Evolutionary conservation across 2,329 filamentous ascomycete genomes (phyloP).

Genomic region (Podosphaera aphanis): DNA sequence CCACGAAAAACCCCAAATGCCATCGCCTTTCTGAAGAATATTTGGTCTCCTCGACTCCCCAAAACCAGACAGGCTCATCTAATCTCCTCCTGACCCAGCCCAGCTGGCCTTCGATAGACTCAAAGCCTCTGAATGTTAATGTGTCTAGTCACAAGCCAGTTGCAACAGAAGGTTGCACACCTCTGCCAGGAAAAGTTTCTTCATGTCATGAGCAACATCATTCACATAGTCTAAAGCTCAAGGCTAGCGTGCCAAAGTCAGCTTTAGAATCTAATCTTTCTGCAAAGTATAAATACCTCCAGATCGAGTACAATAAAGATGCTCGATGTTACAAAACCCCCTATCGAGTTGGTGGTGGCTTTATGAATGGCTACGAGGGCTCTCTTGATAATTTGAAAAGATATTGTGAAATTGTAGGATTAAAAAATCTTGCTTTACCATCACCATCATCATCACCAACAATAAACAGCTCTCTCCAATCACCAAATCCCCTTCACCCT

Average conservation of each 20-base stretch:
- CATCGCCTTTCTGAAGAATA: not conserved
- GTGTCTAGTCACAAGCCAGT: not conserved
- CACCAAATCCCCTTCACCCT: not conserved
- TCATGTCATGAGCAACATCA: not conserved
- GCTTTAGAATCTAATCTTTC: constrained; percentile 11
- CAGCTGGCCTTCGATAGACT: not conserved
- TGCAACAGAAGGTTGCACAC: not conserved
- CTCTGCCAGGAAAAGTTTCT: not conserved
- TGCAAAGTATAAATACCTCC: constrained; percentile 26
- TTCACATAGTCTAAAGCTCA: not conserved
- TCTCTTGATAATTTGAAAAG: constrained; percentile 6
- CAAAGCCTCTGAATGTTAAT: not conserved
- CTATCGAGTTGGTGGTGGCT: constrained; percentile 30
- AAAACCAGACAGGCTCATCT: not conserved
- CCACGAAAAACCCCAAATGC: not conserved
- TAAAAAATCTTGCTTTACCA: not conserved
- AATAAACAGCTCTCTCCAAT: not conserved
- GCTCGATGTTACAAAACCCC: constrained; percentile 33
- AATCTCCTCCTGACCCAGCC: not conserved
- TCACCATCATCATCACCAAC: not conserved
- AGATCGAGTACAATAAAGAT: constrained; percentile 34
- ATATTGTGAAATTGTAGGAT: constrained; percentile 3
- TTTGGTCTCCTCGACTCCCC: not conserved
- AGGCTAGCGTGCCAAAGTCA: constrained; percentile 1
- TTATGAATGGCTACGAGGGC: constrained; percentile 37